Evolutionary conservation across 2,329 filamentous ascomycete genomes (phyloP).

Genomic region (Bipolaris zeicola): DNA sequence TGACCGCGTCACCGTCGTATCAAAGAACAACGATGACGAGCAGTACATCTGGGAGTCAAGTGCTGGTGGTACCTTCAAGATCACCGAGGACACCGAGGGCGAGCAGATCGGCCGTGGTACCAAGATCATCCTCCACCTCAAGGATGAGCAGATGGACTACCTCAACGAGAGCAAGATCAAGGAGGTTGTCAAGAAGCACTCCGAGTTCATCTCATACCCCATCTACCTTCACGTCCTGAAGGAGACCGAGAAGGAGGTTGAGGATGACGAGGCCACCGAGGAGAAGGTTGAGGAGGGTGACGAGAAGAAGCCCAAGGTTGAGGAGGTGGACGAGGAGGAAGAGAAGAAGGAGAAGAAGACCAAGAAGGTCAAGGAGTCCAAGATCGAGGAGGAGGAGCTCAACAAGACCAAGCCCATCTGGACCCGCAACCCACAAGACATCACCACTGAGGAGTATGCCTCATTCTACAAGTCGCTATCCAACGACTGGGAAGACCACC

Average conservation of each 20-base stretch:
- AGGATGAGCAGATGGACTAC: slow-evolving; percentile 99
- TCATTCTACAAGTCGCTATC: slow-evolving; percentile 99
- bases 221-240: slow-evolving; percentile 99
- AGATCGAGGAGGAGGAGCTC: slow-evolving; percentile 98
- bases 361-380: slow-evolving; percentile 99
- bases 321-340: slow-evolving; percentile 86
- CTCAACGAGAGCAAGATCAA: slow-evolving; percentile 99
- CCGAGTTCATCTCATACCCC: slow-evolving; percentile 99
- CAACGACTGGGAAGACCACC: slow-evolving; percentile 99
- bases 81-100: slow-evolving; percentile 86
- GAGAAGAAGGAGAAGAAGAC: slow-evolving; percentile 94
- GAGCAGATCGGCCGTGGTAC: slow-evolving; percentile 91
- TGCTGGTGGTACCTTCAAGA: slow-evolving; percentile 96
- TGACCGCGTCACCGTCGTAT: slow-evolving; percentile 92
- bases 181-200: slow-evolving; percentile 99
- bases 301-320: slow-evolving; percentile 94
- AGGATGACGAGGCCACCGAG: slow-evolving; percentile 81
- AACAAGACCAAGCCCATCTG: slow-evolving; percentile 99
- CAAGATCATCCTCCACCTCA: slow-evolving; percentile 97
- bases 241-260: slow-evolving; percentile 99
- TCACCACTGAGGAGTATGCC: slow-evolving; percentile 94
- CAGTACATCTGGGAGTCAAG: slow-evolving; percentile 99
- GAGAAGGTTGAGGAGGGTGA: slow-evolving; percentile 74
- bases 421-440: slow-evolving; percentile 97
- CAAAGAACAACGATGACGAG: slow-evolving; percentile 99